Evolutionary conservation across 2,329 filamentous ascomycete genomes (phyloP).

Genomic region (Phialophora tarda): DNA sequence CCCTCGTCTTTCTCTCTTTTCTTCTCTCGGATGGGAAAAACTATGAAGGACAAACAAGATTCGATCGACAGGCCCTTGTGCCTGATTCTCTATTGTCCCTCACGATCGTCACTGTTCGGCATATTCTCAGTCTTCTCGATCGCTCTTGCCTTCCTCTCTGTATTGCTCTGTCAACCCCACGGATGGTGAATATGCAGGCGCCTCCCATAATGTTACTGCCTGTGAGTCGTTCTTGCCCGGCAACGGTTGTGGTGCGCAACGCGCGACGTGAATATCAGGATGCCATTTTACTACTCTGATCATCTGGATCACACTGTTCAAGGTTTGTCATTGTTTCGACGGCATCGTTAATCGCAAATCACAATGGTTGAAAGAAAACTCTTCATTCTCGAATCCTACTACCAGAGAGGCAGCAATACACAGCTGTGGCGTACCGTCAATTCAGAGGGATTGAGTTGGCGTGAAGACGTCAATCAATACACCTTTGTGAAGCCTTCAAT

Average conservation of each 20-base stretch:
- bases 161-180: not conserved
- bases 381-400: conserved; percentile 30
- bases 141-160: not conserved
- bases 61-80: conserved; percentile 2
- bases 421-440: conserved; percentile 26
- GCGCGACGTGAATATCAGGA: not conserved
- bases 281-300: not conserved
- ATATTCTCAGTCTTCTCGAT: not conserved
- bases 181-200: not conserved
- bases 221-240: not conserved
- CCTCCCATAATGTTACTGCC: not conserved
- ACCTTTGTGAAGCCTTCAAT: conserved; percentile 19
- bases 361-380: conserved; percentile 30
- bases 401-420: conserved; percentile 6
- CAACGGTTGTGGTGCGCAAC: not conserved
- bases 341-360: not conserved
- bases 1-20: not conserved
- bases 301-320: not conserved
- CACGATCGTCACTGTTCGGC: not conserved
- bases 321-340: not conserved
- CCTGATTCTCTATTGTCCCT: conserved; percentile 5
- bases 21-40: conserved; percentile 16
- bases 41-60: not conserved
- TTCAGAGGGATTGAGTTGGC: conserved; percentile 21
- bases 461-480: conserved; percentile 22